Evolutionary conservation across 2,329 filamentous ascomycete species (phyloP).

Genomic region (Thermothelomyces thermophilus): DNA sequence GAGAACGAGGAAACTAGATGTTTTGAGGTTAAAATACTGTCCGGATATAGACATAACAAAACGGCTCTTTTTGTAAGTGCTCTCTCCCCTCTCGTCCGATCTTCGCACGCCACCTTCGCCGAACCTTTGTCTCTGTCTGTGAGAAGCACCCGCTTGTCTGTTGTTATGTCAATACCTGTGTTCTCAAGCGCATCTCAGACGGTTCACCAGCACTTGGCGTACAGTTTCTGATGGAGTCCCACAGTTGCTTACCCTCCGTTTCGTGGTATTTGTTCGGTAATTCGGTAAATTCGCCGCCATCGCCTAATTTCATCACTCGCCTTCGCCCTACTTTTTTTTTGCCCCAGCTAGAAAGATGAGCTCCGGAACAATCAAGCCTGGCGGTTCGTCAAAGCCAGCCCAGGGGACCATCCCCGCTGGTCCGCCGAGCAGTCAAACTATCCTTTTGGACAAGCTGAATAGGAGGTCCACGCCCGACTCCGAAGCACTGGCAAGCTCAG

Average conservation of each 20-base stretch:
- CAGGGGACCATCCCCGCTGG: constrained; percentile 39
- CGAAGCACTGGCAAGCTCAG: constrained; percentile 86
- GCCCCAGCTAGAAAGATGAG: constrained; percentile 38
- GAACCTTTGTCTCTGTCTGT: too few species aligned
- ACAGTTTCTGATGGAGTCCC: neutral
- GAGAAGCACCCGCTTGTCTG: too few species aligned
- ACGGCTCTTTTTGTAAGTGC: constrained; percentile 14
- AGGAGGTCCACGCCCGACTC: constrained; percentile 89
- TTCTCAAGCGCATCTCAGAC: too few species aligned
- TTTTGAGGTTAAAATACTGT: constrained; percentile 15
- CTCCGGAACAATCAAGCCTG: constrained; percentile 44
- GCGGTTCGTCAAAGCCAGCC: constrained; percentile 45
- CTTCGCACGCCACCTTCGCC: neutral
- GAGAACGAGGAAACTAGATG: constrained; percentile 10
- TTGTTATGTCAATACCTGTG: too few species aligned
- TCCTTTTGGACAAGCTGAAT: constrained; percentile 69
- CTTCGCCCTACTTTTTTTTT: neutral
- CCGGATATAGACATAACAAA: constrained; percentile 15
- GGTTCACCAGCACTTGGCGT: too few species aligned
- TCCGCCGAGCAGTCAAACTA: constrained; percentile 53
- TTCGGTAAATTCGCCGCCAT: neutral
- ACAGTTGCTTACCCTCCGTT: neutral
- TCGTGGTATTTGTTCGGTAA: neutral
- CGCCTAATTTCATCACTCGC: neutral
- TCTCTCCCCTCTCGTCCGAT: too few species aligned